Evolutionary conservation across 805 yeast genomes (phyloP), one percentile per base, ranked within the genome.

Genomic region (Starmerella asiatica): DNA sequence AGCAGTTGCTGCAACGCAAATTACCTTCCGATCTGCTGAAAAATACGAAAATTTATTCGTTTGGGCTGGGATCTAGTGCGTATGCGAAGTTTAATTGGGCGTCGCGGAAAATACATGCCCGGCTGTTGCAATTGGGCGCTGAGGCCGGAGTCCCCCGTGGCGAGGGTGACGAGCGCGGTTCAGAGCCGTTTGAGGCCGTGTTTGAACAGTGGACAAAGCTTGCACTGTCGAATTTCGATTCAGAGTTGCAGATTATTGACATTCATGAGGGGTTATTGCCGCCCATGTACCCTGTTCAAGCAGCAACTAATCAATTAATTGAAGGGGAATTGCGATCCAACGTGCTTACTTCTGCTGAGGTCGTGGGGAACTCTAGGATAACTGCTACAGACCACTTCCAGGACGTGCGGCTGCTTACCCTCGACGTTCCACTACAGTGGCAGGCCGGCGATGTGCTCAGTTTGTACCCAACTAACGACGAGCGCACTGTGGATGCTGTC

Each of bases 41-140:
- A 46, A 81, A 77, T 53, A 50, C 82, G 9, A 58, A 63, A 15
- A 66, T 85, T 48, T 71, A 88, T 2, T 70, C 84, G 2, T 79
- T 91, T 54, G 99, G 98, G 0, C 61, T 91, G 1, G 99, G 99
- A 20, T 97, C 91, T 57, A 78, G 94, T 0, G 78, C 93, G 1
- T 91, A 91, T 56, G 82, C 93, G 4, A 72, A 79, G 47, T 91
- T 74, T 61, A 88, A 91, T 59, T 76, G 76, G 67, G 95, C 94
- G n/a, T 72, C 79, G 28, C 71, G 77, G 45, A 86, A 88, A 53
- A 59, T 91, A 15, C 94, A 88, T 56, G 69, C 75, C 18, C 66
- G 98, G 42, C 53, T 88, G 24, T 51, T 67, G 21, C 96, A 88
- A 58, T 63, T 91, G 14, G 97, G 98, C 1, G 94, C 88, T 2